Evolutionary conservation across 257 asterid species (phyloP).

Genomic region (Nicotiana attenuata): DNA sequence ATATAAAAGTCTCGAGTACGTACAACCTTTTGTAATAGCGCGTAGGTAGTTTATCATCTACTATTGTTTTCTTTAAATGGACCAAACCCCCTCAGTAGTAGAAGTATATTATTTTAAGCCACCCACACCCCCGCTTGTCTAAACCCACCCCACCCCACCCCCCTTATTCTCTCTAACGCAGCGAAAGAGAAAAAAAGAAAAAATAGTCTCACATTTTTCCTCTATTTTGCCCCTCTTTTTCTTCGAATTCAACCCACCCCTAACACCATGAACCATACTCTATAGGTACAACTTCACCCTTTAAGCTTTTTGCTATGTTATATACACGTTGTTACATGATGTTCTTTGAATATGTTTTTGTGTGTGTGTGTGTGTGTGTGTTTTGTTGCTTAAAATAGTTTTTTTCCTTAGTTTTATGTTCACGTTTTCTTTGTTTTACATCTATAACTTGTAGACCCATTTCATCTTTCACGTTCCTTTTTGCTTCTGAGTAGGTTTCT

Average conservation of each 20-base stretch:
- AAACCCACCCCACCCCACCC: slow-evolving; percentile 4
- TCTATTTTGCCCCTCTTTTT: slow-evolving; percentile 16
- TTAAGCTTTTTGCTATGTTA: background rate
- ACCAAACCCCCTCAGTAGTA: background rate
- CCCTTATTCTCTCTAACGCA: slow-evolving; percentile 21
- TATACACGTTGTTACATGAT: slow-evolving; percentile 3
- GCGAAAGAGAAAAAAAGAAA: slow-evolving; percentile 11
- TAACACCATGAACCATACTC: slow-evolving; percentile 26
- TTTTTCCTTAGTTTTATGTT: slow-evolving; percentile 11
- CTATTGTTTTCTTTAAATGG: background rate
- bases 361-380: background rate
- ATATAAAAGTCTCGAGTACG: background rate
- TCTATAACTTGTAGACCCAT: slow-evolving; percentile 35
- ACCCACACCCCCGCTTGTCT: background rate
- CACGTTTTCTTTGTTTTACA: slow-evolving; percentile 31
- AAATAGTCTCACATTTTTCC: slow-evolving; percentile 13
- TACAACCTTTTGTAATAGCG: background rate
- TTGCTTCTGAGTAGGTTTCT: background rate
- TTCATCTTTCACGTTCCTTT: slow-evolving; percentile 25
- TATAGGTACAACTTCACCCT: slow-evolving; percentile 19
- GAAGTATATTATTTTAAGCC: slow-evolving; percentile 1
- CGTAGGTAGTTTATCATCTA: background rate
- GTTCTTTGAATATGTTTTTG: slow-evolving; percentile 9
- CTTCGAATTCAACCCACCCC: slow-evolving; percentile 25
- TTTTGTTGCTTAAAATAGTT: background rate